Evolutionary conservation across 2,329 filamentous ascomycete genomes (phyloP), one percentile per base, ranked within the genome.

Genomic region (Pyricularia grisea): DNA sequence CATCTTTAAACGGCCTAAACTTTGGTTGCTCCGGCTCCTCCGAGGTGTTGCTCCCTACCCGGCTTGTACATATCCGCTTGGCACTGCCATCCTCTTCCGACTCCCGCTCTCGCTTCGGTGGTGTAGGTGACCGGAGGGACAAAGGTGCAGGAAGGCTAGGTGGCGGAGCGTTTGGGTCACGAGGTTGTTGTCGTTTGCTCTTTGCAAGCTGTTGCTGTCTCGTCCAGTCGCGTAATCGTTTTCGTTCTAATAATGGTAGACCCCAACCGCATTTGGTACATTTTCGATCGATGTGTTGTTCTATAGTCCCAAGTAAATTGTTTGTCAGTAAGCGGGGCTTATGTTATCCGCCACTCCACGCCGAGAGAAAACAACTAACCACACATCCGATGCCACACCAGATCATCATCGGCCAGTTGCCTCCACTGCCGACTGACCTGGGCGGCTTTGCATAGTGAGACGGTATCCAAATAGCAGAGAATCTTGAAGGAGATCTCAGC

Each of bases 321-420:
- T 28, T 30, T 28, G 42, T 55, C 55, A 55, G 42, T 55, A 55
- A 55, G 42, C 2, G 42, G 17, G 20, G 42, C 17, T 10, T n/a
- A 10, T 20, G 10, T 17, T 58, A 4, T 27, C 36, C 12, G 12
- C 2, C 28, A 20, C 30, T 11, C 30, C 12, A 12, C 6, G 2
- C 23, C 36, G 64, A 55, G 55, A 17, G 25, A 66, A 25, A 61
- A 68, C 20, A 17, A 68, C 71, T 3, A 70, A 73, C 72, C 93
- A 77, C 95, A 99, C 94, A 98, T 97, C 72, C 90, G 91, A 76
- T 97, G 92, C 95, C 95, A 99, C 4, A 99, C 94, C 10, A 97
- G 91, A 78, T 99, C 94, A 76, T 97, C 94, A 74, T 98, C 95
- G n/a, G 95, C 94, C 60, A 99, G 82, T 69, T 87, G 87, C 71